Base-by-base conservation (phyloP, 2,329 filamentous ascomycete species). In the Nothopassalora personata region DNA sequence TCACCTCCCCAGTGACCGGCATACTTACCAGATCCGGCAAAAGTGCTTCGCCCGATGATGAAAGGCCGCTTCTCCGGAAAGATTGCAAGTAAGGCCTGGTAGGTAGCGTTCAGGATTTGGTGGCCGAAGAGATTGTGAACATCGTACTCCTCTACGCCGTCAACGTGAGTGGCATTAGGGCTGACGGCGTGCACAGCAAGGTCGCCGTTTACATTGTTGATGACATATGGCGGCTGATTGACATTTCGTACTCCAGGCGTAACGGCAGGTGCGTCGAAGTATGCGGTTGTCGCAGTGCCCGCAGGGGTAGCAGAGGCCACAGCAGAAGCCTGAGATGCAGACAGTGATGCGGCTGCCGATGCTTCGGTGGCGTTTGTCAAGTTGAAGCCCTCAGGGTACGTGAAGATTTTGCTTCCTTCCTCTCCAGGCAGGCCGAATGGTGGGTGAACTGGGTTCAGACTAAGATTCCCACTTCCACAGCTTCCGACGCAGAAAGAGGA, bases 1-100 rank as follows among this genome's bases (percentile, higher is more conserved):
- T 93, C 77, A 30, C 87, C 89, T 31, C 89, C 89, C 90, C 90
- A 95, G 73, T 94, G 90, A 1, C 89, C 90, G 1, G 89, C 86
- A 76, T 83, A 88, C 71, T 84, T 85, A 1, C 91, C 90, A 0
- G 84, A 84, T 3, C 90, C 90, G 9, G 89, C 81, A 68, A 93
- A 94, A 1, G 90, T 94, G 43, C 87, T 90, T 15, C 91, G 86
- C 0, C 88, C 89, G 67, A 96, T 91, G 69, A 96, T 88, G 74
- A 95, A 90, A 0, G 91, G 91, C 0, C 91, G 85, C 71, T 89
- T 88, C 13, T 76, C 79, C 0, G 87, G 84, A 60, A 84, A 83
- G 18, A 89, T 78, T 1, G 78, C 72, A 3, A 86, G 76, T 33
- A 94, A 82, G 58, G 85, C 88, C 50, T 87, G 76, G 70, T 91